phyloP scores from a whole-genome alignment of 805 yeast species.

The Candida insectorum region DNA sequence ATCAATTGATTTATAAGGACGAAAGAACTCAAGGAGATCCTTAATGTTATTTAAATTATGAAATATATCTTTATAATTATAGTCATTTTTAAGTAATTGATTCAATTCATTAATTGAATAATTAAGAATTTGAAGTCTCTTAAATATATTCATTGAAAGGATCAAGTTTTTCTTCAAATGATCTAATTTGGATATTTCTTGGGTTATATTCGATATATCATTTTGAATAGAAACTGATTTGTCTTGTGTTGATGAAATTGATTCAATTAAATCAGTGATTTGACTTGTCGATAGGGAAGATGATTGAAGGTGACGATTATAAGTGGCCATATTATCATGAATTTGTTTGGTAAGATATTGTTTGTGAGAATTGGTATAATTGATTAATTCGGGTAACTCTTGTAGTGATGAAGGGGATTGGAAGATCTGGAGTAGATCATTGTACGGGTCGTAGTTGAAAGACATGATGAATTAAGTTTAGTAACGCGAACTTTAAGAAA shows the following conservation, averaged over 20 bases:
- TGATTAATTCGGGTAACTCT: slow-evolving; percentile 48
- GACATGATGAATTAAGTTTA: too few species aligned
- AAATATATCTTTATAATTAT: slow-evolving; percentile 54
- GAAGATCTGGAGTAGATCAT: slow-evolving; percentile 51
- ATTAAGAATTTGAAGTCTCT: slow-evolving; percentile 76
- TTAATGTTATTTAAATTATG: slow-evolving; percentile 66
- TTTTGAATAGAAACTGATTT: slow-evolving; percentile 55
- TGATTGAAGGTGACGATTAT: slow-evolving; percentile 17
- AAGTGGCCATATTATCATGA: slow-evolving; percentile 27
- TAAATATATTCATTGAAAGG: slow-evolving; percentile 78
- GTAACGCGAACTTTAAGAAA: too few species aligned
- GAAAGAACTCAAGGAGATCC: slow-evolving; percentile 70
- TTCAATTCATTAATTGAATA: slow-evolving; percentile 59
- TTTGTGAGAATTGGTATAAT: slow-evolving; percentile 51
- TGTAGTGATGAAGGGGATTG: slow-evolving; percentile 47
- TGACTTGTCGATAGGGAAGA: slow-evolving; percentile 19
- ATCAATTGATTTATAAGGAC: slow-evolving; percentile 77
- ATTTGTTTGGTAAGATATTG: slow-evolving; percentile 46
- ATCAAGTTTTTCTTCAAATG: slow-evolving; percentile 81
- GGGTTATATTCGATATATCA: slow-evolving; percentile 67
- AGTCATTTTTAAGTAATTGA: slow-evolving; percentile 46
- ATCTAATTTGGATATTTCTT: slow-evolving; percentile 75
- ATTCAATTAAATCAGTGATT: slow-evolving; percentile 37
- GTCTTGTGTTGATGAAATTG: slow-evolving; percentile 45
- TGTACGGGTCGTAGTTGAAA: slow-evolving; percentile 11